phyloP scores from a whole-genome alignment of 2,329 filamentous ascomycete species.

The Scorias spongiosa region DNA sequence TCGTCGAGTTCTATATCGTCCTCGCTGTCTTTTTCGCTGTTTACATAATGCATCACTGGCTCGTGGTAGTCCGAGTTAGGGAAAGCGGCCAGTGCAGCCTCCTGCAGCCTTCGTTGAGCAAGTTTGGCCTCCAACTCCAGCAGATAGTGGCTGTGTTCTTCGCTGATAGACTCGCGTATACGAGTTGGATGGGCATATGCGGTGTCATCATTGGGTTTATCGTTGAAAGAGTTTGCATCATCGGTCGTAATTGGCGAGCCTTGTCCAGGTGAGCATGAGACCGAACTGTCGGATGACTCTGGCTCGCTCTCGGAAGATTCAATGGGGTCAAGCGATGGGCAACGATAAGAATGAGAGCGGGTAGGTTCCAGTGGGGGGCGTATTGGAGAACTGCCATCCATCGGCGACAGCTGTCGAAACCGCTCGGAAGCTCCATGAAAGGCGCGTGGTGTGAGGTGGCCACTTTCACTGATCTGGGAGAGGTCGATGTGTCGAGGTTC shows the following conservation, averaged over 20 bases:
- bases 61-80: conserved; percentile 55
- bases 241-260: conserved; percentile 30
- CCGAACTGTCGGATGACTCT: conserved; percentile 28
- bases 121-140: conserved; percentile 66
- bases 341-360: conserved; percentile 39
- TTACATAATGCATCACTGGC: conserved; percentile 56
- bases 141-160: conserved; percentile 60
- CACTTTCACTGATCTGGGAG: neutral
- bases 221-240: conserved; percentile 27
- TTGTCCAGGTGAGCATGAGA: conserved; percentile 22
- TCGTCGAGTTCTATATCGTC: conserved; percentile 21
- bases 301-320: conserved; percentile 39
- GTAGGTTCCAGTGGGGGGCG: conserved; percentile 19
- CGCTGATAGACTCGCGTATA: conserved; percentile 52
- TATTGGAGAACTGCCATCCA: conserved; percentile 19
- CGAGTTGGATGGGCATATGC: conserved; percentile 39
- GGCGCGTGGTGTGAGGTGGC: conserved; percentile 3
- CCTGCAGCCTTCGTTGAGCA: conserved; percentile 64
- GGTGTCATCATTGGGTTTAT: conserved; percentile 17
- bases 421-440: conserved; percentile 9
- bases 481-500: conserved; percentile 4
- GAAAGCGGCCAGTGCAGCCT: conserved; percentile 61
- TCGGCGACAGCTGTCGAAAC: conserved; percentile 11
- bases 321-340: conserved; percentile 47
- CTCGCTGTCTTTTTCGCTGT: conserved; percentile 47